Percentiles rank a stretch among this genome's conserved stretches.
These are phyloP conservation scores for Heterobasidion irregulare DNA, from an alignment of 1,284 basidiomycete genomes.

Conservation along the genomic window DNA sequence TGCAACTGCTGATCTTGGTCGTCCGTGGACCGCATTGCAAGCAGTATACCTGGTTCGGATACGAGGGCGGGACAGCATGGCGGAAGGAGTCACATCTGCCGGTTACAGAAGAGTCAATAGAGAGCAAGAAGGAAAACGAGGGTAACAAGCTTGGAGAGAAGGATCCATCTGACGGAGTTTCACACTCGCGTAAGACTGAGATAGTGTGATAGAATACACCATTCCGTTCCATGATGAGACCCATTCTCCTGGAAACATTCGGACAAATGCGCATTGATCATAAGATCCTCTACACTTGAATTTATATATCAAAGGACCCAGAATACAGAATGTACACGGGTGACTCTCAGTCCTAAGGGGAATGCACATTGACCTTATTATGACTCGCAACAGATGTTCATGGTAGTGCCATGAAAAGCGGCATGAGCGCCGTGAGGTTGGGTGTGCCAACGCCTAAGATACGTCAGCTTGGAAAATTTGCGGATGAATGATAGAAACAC, in stretches of 20 bases:
- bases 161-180: too few species aligned
- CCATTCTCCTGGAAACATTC: too few species aligned
- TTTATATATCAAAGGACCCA: too few species aligned
- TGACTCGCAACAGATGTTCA: background rate
- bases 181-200: too few species aligned
- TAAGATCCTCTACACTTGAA: too few species aligned
- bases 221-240: too few species aligned
- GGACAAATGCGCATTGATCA: too few species aligned
- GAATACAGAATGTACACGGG: too few species aligned
- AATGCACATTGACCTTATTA: too few species aligned
- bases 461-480: background rate
- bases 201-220: too few species aligned
- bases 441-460: conserved; percentile 4
- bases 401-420: conserved; percentile 3
- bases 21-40: conserved; percentile 33
- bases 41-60: conserved; percentile 31
- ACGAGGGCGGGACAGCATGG: conserved; percentile 23
- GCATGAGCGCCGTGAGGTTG: conserved; percentile 2
- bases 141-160: background rate
- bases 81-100: conserved; percentile 9
- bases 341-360: too few species aligned
- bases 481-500: background rate
- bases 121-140: background rate
- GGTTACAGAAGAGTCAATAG: background rate
- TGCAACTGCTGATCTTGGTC: conserved; percentile 30